Base-by-base conservation (phyloP, 2,329 filamentous ascomycete genomes). In the Lojkania enalia region DNA sequence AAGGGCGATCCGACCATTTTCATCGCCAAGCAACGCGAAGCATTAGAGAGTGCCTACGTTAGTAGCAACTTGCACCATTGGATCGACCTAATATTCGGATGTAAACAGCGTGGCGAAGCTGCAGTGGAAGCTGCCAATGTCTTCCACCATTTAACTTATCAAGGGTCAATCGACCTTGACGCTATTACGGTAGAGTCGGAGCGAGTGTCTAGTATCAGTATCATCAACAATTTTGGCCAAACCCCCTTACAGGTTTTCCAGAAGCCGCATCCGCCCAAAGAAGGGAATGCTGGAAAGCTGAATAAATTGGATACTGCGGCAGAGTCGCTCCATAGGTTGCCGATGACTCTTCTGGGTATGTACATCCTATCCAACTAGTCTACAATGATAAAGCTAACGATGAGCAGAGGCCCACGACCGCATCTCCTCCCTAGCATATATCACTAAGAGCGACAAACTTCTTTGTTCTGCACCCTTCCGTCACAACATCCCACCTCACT, bases 201-300 rank as follows among this genome's bases (percentile, higher is more conserved):
- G 69, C 81, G 90, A 32, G 77, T 90, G 5, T 88, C 92, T 4
- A 92, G 90, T 0, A 96, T 96, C 42, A 90, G 90, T 23, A 95
- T 96, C 56, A 97, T 99, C 58, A 92, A 99, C 71, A 97, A 97
- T 59, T 99, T 99, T 69, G 94, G 94, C 0, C 94, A 99, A 68
- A 99, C 95, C 1, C 94, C 95, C 1, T 88, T 95, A 58, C 95
- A 99, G 67, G 87, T 97, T 13, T 99, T 97, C 67, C 81, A 83
- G 33, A 86, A 86, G 46, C 78, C 87, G 11, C 94, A 99, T 68
- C 85, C 87, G 3, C 73, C 81, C n/a, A 82, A 86, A 12, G 90
- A 95, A 54, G 80, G 87, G 44, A 71, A 79, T 3, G 76, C 81
- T 16, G 81, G 84, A 42, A 84, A 83, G 4, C 74, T 80, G 2